Percentiles rank a stretch among this genome's conserved stretches.
phyloP scores from a whole-genome alignment of 306 rosid species.

The Carpinus fangiana region DNA sequence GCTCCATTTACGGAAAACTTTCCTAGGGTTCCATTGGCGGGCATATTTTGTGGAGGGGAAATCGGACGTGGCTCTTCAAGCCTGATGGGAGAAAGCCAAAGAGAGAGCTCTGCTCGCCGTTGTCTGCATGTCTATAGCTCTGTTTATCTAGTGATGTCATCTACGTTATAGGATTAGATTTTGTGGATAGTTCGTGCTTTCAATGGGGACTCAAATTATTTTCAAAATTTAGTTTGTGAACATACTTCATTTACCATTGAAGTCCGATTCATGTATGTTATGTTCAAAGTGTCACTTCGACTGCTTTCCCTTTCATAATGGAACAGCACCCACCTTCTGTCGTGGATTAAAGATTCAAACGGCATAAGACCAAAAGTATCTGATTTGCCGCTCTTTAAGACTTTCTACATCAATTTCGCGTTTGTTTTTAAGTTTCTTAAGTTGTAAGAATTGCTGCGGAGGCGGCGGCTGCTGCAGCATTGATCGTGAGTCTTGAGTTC shows the following conservation, averaged over 20 bases:
- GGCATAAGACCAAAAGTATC: background rate
- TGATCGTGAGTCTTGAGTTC: background rate
- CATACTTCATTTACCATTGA: background rate
- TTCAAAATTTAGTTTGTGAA: background rate
- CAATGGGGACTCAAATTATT: no score
- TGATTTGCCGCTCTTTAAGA: background rate
- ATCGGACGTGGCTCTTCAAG: constrained; percentile 53
- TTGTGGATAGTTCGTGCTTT: no score
- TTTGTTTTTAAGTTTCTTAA: background rate
- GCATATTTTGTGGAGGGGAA: constrained; percentile 75
- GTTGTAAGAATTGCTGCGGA: background rate
- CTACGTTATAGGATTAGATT: constrained; percentile 33
- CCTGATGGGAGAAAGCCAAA: constrained; percentile 33
- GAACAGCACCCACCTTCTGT: no score
- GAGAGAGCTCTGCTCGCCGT: constrained; percentile 40
- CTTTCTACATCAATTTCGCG: background rate
- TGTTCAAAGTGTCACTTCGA: no score
- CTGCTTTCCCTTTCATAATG: background rate
- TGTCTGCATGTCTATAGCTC: constrained; percentile 62
- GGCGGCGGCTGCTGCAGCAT: background rate
- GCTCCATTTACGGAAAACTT: constrained; percentile 58
- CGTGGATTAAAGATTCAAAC: background rate
- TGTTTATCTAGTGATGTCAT: constrained; percentile 63
- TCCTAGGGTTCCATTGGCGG: constrained; percentile 60
- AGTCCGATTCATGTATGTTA: background rate